Conservation (phyloP, 2,329 filamentous ascomycete genomes). For the Aspergillus hiratsukae region DNA sequence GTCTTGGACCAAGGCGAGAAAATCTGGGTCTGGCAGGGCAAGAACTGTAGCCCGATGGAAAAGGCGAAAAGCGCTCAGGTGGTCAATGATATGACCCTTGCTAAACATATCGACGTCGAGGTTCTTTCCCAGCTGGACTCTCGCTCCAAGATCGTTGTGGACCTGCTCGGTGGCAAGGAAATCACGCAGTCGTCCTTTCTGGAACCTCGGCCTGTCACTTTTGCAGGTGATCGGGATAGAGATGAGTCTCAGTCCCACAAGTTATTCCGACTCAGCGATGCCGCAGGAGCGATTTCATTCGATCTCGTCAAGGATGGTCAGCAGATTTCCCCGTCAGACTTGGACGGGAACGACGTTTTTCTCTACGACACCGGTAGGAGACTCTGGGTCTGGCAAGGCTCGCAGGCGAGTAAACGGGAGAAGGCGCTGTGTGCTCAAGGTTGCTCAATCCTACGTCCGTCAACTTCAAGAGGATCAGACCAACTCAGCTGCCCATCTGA, state of each 20-base stretch:
- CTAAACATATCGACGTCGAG: slow-evolving; percentile 61
- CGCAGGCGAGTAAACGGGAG: slow-evolving; percentile 54
- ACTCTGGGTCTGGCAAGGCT: slow-evolving; percentile 65
- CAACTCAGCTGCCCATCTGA: slow-evolving; percentile 18
- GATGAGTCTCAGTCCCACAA: slow-evolving; percentile 32
- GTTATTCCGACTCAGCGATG: slow-evolving; percentile 61
- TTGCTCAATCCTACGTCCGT: slow-evolving; percentile 27
- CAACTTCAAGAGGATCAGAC: slow-evolving; percentile 21
- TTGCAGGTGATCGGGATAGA: slow-evolving; percentile 25
- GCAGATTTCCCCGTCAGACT: slow-evolving; percentile 43
- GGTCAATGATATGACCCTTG: slow-evolving; percentile 53
- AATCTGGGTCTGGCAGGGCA: slow-evolving; percentile 68
- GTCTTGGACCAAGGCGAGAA: slow-evolving; percentile 59
- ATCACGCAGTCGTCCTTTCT: slow-evolving; percentile 41
- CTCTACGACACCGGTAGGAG: slow-evolving; percentile 54
- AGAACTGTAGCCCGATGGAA: slow-evolving; percentile 62
- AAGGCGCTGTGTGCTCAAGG: slow-evolving; percentile 53
- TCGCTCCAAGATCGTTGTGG: slow-evolving; percentile 49
- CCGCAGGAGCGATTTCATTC: slow-evolving; percentile 54
- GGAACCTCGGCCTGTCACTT: slow-evolving; percentile 33
- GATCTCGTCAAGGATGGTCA: slow-evolving; percentile 55
- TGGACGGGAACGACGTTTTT: slow-evolving; percentile 60
- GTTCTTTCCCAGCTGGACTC: slow-evolving; percentile 58
- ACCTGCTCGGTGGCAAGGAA: slow-evolving; percentile 50
- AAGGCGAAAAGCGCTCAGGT: slow-evolving; percentile 65